phyloP scores from a whole-genome alignment of 1,284 basidiomycete genomes.

The Tilletia indica region DNA sequence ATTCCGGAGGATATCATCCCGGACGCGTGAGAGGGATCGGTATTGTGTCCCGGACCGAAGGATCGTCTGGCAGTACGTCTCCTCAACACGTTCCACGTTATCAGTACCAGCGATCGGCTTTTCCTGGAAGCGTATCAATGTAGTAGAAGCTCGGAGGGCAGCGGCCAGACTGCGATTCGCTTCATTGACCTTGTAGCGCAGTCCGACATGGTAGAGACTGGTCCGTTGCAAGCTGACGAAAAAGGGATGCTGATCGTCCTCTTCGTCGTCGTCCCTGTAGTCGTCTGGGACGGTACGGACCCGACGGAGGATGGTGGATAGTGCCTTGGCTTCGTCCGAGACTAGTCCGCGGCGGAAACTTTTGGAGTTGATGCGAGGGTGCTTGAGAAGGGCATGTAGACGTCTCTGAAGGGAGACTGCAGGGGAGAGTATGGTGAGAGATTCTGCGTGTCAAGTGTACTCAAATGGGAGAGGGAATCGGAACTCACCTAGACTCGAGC shows the following conservation, averaged over 20 bases:
- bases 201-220: not conserved
- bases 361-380: slow-evolving; percentile 9
- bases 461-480: no score
- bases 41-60: no score
- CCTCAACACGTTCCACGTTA: no score
- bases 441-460: no score
- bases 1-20: no score
- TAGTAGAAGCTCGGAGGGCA: not conserved
- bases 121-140: no score
- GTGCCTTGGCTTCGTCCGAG: not conserved
- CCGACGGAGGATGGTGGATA: not conserved
- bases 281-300: not conserved
- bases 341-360: not conserved
- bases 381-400: not conserved
- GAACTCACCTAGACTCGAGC: no score
- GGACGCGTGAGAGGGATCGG: no score
- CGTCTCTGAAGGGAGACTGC: not conserved
- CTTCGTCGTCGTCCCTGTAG: not conserved
- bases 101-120: no score
- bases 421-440: not conserved
- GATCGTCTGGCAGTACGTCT: no score
- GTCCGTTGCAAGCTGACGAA: slow-evolving; percentile 11
- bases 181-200: not conserved
- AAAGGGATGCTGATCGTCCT: not conserved
- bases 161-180: not conserved